These are phyloP conservation scores for Dionaea muscipula DNA, from an alignment of 179 eudicot genomes.

Conservation along the genomic window DNA sequence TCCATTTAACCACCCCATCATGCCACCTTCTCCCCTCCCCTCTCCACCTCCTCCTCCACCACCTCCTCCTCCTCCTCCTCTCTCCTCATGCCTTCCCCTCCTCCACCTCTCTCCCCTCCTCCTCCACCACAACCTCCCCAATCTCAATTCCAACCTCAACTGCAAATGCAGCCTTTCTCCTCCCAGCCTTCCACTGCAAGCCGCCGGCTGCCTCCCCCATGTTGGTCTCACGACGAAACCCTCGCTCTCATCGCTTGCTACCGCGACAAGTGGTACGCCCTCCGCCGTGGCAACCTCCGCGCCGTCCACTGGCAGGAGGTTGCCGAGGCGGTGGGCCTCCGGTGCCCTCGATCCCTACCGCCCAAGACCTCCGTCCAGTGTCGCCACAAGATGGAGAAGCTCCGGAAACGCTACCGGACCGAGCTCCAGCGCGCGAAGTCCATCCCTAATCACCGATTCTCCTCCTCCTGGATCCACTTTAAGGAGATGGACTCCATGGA, in stretches of 20 bases:
- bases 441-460: conserved; percentile 31
- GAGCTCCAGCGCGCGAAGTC: conserved; percentile 48
- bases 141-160: neutral
- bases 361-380: conserved; percentile 80
- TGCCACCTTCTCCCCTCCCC: neutral
- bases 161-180: neutral
- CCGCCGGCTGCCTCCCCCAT: conserved; percentile 89
- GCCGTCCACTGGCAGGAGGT: conserved; percentile 89
- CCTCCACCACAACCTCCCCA: conserved; percentile 4
- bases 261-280: conserved; percentile 77
- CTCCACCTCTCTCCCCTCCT: neutral
- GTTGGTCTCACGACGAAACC: conserved; percentile 95
- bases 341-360: conserved; percentile 29
- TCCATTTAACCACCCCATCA: neutral
- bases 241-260: conserved; percentile 60
- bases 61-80: conserved; percentile 11
- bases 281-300: conserved; percentile 67
- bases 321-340: conserved; percentile 41
- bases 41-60: conserved; percentile 9
- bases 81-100: neutral
- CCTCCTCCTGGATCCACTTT: conserved; percentile 66
- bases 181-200: neutral
- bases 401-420: conserved; percentile 68
- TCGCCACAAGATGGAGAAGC: conserved; percentile 97
- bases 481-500: conserved; percentile 62